These are phyloP conservation scores for Oldenlandia corymbosa DNA, from an alignment of 257 asterid species.

Conservation along the genomic window DNA sequence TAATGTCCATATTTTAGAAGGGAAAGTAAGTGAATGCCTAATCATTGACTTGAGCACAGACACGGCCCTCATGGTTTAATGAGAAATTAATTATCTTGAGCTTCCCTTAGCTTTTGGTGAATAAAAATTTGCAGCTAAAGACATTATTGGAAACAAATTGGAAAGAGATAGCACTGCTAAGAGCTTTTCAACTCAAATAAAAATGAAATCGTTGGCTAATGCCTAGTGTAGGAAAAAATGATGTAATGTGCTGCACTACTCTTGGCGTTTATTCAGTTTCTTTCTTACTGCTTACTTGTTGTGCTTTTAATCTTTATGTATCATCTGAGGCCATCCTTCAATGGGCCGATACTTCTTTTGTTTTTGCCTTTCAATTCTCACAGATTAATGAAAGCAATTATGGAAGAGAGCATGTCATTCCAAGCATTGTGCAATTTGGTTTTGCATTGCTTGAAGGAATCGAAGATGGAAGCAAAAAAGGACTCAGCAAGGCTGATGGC, in stretches of 20 bases:
- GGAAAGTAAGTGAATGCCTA: background rate
- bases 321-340: background rate
- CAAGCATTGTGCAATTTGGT: slow-evolving; percentile 76
- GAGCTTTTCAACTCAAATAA: background rate
- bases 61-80: background rate
- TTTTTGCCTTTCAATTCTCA: background rate
- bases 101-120: background rate
- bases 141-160: background rate
- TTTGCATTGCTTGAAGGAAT: slow-evolving; percentile 74
- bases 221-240: background rate
- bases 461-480: slow-evolving; percentile 52
- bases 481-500: slow-evolving; percentile 44
- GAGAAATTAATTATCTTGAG: background rate
- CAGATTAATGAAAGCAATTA: slow-evolving; percentile 70
- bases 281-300: background rate
- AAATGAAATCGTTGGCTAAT: background rate
- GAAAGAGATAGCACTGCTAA: background rate
- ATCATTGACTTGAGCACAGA: background rate
- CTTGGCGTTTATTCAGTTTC: background rate
- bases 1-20: background rate
- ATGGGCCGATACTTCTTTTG: background rate
- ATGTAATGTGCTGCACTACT: background rate
- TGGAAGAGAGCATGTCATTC: slow-evolving; percentile 79
- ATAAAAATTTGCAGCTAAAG: background rate
- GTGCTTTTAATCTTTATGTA: background rate